phyloP scores from a whole-genome alignment of 108 stramenopile species.

The Conticribra weissflogii region DNA sequence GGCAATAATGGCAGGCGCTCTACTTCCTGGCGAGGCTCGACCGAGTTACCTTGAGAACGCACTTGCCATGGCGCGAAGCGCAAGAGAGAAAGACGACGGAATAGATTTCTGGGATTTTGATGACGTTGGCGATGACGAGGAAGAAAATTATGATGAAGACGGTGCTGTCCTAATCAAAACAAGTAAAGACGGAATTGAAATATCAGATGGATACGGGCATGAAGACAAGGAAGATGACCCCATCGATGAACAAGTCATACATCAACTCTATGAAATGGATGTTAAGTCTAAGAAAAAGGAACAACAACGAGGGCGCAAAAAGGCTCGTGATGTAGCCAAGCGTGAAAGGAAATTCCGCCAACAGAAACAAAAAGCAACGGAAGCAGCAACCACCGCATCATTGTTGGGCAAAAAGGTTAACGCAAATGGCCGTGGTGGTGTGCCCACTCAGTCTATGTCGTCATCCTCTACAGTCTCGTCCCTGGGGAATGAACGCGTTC shows the following conservation, averaged over 20 bases:
- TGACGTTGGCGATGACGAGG: constrained; percentile 33
- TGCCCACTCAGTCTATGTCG: not conserved
- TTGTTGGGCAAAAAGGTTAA: constrained; percentile 32
- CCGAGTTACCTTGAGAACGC: constrained; percentile 71
- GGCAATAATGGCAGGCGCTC: constrained; percentile 80
- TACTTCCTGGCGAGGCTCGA: constrained; percentile 83
- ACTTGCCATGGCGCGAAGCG: constrained; percentile 57
- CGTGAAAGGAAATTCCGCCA: constrained; percentile 67
- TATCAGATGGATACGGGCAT: not conserved
- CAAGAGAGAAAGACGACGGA: constrained; percentile 23
- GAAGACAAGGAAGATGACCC: constrained; percentile 3
- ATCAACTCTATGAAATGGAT: constrained; percentile 50
- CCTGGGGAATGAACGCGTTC: constrained; percentile 56
- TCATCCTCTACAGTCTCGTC: constrained; percentile 13
- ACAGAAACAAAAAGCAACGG: constrained; percentile 61
- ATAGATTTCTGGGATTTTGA: constrained; percentile 60
- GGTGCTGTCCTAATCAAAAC: constrained; percentile 28
- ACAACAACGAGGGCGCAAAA: constrained; percentile 80
- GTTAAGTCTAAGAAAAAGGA: constrained; percentile 69
- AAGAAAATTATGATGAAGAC: constrained; percentile 1
- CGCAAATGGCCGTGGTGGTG: constrained; percentile 2
- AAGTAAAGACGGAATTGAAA: constrained; percentile 17
- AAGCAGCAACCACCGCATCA: constrained; percentile 37
- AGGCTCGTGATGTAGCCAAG: constrained; percentile 64
- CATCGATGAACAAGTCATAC: constrained; percentile 38